phyloP scores from a whole-genome alignment of 2,329 filamentous ascomycete species.

The Fusarium mangiferae region DNA sequence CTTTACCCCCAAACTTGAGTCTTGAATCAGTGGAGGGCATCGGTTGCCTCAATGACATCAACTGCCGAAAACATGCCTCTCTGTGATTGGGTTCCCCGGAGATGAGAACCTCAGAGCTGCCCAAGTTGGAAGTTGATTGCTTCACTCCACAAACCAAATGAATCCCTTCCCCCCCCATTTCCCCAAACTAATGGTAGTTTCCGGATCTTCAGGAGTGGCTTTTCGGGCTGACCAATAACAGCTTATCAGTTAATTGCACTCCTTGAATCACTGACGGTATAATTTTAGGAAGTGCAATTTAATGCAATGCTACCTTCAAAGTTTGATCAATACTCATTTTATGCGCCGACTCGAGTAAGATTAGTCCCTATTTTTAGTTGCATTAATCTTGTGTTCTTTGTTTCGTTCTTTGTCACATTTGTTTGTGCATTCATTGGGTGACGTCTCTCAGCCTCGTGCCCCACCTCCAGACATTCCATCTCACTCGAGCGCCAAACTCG shows the following conservation, averaged over 20 bases:
- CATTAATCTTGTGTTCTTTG: constrained; percentile 5
- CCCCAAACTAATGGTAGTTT: constrained; percentile 39
- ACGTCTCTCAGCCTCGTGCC: constrained; percentile 28
- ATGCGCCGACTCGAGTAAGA: constrained; percentile 6
- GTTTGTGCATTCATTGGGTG: constrained; percentile 17
- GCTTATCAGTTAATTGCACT: not conserved
- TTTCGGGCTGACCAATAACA: constrained; percentile 26
- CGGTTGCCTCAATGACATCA: constrained; percentile 13
- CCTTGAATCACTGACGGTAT: not conserved
- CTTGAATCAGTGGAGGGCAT: not conserved
- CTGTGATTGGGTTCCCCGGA: constrained; percentile 15
- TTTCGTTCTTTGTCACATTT: not conserved
- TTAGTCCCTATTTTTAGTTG: constrained; percentile 19
- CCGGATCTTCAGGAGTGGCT: constrained; percentile 43
- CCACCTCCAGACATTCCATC: constrained; percentile 24
- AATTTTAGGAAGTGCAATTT: constrained; percentile 13
- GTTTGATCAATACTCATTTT: not conserved
- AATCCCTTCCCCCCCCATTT: constrained; percentile 2
- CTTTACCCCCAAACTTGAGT: not conserved
- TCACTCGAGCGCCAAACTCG: not conserved
- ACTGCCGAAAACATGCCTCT: constrained; percentile 15
- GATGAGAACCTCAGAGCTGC: constrained; percentile 11
- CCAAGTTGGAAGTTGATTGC: not conserved
- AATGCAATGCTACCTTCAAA: constrained; percentile 8
- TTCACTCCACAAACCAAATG: constrained; percentile 20